Percentiles rank a stretch among this genome's conserved stretches.
Evolutionary conservation across 2,329 filamentous ascomycete genomes (phyloP).

Genomic region (Sporothrix inflata): DNA sequence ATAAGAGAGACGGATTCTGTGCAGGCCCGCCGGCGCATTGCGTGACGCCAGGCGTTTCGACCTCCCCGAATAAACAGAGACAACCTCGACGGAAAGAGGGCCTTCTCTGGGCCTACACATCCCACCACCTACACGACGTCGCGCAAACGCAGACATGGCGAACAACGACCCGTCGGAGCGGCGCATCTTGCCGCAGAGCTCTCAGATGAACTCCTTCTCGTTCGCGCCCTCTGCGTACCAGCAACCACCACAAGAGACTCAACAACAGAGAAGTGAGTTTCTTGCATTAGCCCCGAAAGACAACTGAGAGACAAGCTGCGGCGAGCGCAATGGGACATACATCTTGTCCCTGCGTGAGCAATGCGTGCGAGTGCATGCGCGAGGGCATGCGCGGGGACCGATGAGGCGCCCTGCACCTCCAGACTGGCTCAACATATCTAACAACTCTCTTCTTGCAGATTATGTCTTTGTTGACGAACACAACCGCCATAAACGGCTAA

Average conservation of each 20-base stretch:
- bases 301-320: too few species aligned
- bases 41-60: conserved; percentile 27
- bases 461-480: conserved; percentile 99
- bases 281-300: neutral
- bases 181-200: conserved; percentile 67
- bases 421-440: conserved; percentile 35
- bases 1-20: conserved; percentile 13
- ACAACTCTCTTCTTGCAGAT: conserved; percentile 57
- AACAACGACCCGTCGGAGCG: conserved; percentile 61
- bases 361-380: neutral
- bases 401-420: neutral
- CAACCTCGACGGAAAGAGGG: neutral
- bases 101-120: neutral
- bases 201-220: conserved; percentile 74
- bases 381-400: neutral
- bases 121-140: neutral
- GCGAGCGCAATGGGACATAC: neutral
- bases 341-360: neutral
- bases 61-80: conserved; percentile 6
- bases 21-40: conserved; percentile 30
- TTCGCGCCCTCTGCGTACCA: conserved; percentile 69
- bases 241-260: conserved; percentile 69
- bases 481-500: conserved; percentile 94
- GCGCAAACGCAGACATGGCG: conserved; percentile 54
- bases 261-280: conserved; percentile 76